Percentiles rank a stretch among this genome's conserved stretches.
phyloP scores from a whole-genome alignment of 805 yeast species.

The Candida mattraensis region DNA sequence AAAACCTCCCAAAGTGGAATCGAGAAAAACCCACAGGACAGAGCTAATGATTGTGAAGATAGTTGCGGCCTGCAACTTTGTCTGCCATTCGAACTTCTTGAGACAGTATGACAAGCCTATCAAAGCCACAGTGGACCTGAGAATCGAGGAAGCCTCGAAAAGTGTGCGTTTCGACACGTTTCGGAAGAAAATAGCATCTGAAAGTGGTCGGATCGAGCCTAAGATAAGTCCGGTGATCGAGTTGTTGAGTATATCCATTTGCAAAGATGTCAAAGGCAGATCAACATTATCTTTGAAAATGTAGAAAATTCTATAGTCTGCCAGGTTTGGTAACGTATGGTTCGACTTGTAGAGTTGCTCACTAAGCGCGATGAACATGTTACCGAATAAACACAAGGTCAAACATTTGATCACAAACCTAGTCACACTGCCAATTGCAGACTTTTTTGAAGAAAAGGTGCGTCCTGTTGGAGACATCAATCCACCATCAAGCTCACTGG shows the following conservation, averaged over 20 bases:
- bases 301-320: slow-evolving; percentile 35
- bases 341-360: slow-evolving; percentile 46
- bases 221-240: slow-evolving; percentile 57
- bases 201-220: slow-evolving; percentile 52
- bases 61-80: slow-evolving; percentile 61
- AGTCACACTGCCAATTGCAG: background rate
- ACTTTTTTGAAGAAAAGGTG: no score
- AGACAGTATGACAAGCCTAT: slow-evolving; percentile 72
- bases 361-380: slow-evolving; percentile 51
- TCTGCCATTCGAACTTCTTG: slow-evolving; percentile 66
- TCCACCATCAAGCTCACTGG: background rate
- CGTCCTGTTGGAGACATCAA: no score
- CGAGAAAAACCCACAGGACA: slow-evolving; percentile 54
- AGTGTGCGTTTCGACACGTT: slow-evolving; percentile 10
- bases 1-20: slow-evolving; percentile 25
- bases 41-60: slow-evolving; percentile 65
- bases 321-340: slow-evolving; percentile 27
- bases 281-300: slow-evolving; percentile 29
- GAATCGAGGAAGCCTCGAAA: slow-evolving; percentile 23
- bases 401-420: slow-evolving; percentile 11
- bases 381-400: slow-evolving; percentile 45
- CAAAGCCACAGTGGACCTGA: slow-evolving; percentile 55
- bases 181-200: slow-evolving; percentile 26
- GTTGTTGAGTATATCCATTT: slow-evolving; percentile 26
- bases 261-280: slow-evolving; percentile 20